Conservation (phyloP, 352 stramenopile species). For the Phytophthora crassamura region DNA sequence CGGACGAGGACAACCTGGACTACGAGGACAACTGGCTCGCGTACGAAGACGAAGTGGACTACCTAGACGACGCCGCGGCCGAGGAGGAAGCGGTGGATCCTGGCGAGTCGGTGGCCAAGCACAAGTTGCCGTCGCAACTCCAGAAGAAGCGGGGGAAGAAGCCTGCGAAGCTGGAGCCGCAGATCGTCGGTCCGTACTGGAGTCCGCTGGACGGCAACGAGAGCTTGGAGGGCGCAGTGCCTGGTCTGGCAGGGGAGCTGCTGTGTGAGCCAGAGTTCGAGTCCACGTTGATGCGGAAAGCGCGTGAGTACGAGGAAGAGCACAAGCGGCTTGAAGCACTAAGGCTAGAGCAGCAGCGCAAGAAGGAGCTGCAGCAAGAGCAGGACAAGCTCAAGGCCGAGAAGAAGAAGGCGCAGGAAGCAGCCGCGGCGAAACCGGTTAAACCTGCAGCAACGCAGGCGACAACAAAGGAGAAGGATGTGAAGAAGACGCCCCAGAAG, state of each 20-base stretch:
- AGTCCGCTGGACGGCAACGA: constrained; percentile 1
- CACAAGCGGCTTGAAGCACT: constrained; percentile 38
- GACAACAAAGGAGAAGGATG: constrained; percentile 9
- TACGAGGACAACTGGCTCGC: constrained; percentile 88
- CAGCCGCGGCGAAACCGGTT: not conserved
- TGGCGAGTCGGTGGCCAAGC: constrained; percentile 43
- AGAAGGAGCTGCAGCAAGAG: constrained; percentile 38
- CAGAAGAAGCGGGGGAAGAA: constrained; percentile 65
- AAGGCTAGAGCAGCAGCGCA: constrained; percentile 33
- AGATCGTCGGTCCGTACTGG: constrained; percentile 67
- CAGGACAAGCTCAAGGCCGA: constrained; percentile 29
- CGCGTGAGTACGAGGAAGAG: constrained; percentile 51
- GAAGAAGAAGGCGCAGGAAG: constrained; percentile 24
- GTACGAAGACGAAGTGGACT: constrained; percentile 90
- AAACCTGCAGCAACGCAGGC: constrained; percentile 5
- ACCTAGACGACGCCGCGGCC: constrained; percentile 59
- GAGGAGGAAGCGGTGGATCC: constrained; percentile 34
- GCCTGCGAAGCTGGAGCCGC: constrained; percentile 68
- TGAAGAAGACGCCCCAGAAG: constrained; percentile 6
- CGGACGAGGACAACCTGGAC: constrained; percentile 81
- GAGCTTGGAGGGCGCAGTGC: constrained; percentile 26
- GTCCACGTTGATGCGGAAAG: constrained; percentile 55
- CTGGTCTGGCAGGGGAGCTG: constrained; percentile 33
- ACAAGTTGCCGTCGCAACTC: constrained; percentile 64
- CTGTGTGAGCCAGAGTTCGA: constrained; percentile 50